Base-by-base conservation (phyloP, 371 early-diverging fungal genomes). In the Saksenaea vasiformis region DNA sequence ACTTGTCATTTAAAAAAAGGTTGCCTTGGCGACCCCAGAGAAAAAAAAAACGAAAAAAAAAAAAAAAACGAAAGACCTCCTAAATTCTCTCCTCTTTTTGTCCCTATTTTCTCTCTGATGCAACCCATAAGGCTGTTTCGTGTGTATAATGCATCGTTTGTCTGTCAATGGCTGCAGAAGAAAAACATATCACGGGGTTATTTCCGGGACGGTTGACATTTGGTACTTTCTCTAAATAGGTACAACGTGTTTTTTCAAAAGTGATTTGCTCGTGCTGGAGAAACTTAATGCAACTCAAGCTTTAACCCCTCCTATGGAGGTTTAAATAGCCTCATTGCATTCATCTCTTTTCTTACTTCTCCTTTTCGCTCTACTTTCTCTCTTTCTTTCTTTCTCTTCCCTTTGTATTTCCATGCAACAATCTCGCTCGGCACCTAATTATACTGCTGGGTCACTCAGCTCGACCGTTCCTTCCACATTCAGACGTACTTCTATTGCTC, bases 401-500 rank as follows among this genome's bases (percentile, higher is more conserved):
- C 31, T 56, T 43, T 28, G 19, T 31, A 37, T 27, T 67, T 36
- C 54, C 53, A 44, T 61, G 56, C 61, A 51, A 28, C 58, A 57
- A 44, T 39, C 56, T 58, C 34, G 60, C 58, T 54, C 39, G 35
- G 51, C 51, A 22, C 51, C 51, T 22, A 47, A 47, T 37, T 51
- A 61, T 60, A 56, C 57, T 70, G 66, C 67, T 74, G 66, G 68
- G 60, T 66, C 56, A 54, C 60, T 77, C 66, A 61, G 72, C 37
- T 9, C 59, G 31, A 59, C 62, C 56, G 59, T 31, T 28, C 59
- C 59, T 34, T 41, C 65, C 37, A 26, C 58, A 51, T 37, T 55
- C 56, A 58, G 66, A 66, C 51, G 51, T 22, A 47, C 72, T 0
- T 66, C 66, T 22, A 62, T 61, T 27, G 61, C 54, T 14, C 61